A percentile compares a stretch with the other conserved stretches of the same genome.
These are phyloP conservation scores for Cornus controversa DNA, from an alignment of 148 eudicot species.

Conservation along the genomic window DNA sequence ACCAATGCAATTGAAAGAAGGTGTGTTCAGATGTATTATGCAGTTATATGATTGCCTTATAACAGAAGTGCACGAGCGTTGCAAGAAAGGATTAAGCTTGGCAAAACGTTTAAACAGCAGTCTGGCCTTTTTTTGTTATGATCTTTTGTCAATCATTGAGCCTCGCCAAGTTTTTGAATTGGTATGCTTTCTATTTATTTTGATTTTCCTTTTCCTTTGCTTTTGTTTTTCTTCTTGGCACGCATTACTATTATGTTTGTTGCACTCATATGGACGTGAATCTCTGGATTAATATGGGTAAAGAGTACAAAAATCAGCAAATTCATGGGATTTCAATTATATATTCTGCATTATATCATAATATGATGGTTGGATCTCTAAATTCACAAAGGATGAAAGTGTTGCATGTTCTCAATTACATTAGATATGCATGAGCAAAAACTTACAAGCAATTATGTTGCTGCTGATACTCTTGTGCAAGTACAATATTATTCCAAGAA, in stretches of 20 bases:
- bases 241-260: not conserved
- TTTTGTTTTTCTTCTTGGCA: constrained; percentile 4
- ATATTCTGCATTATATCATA: not conserved
- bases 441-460: not conserved
- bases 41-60: constrained; percentile 96
- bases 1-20: constrained; percentile 97
- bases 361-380: not conserved
- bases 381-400: not conserved
- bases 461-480: not conserved
- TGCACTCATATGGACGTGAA: not conserved
- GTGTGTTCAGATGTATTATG: constrained; percentile 91
- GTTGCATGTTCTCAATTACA: not conserved
- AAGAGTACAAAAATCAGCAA: not conserved
- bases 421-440: not conserved
- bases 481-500: too few species aligned
- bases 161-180: constrained; percentile 99
- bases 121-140: constrained; percentile 95
- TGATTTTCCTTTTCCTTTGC: not conserved
- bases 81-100: constrained; percentile 91
- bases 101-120: constrained; percentile 94
- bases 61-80: constrained; percentile 99
- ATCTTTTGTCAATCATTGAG: constrained; percentile 87
- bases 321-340: not conserved
- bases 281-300: not conserved
- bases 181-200: constrained; percentile 50